phyloP scores from a whole-genome alignment of 1,284 basidiomycete genomes.

The Neonothopanus nambi region DNA sequence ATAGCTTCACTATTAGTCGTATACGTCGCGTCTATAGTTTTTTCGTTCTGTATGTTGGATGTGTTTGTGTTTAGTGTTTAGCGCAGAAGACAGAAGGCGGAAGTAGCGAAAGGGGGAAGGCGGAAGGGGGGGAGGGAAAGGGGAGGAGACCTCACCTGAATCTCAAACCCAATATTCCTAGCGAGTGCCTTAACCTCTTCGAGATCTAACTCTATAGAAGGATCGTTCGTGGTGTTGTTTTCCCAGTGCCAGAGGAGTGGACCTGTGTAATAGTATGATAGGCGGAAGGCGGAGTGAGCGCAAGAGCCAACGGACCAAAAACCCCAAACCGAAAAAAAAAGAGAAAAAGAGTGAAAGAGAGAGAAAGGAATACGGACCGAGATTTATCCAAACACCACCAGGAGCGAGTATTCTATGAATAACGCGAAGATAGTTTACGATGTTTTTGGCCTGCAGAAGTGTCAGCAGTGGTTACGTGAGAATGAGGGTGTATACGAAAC shows the following conservation, averaged over 20 bases:
- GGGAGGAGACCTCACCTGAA: slow-evolving; percentile 57
- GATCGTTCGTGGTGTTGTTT: slow-evolving; percentile 78
- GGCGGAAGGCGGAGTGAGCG: background rate
- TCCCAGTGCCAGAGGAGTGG: slow-evolving; percentile 97
- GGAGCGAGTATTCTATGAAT: slow-evolving; percentile 80
- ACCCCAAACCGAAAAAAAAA: background rate
- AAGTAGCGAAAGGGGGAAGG: background rate
- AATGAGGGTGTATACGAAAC: too few relatives aligned
- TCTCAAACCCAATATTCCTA: slow-evolving; percentile 77
- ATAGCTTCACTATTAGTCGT: slow-evolving; percentile 83
- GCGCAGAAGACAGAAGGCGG: too few relatives aligned
- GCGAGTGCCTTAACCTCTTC: slow-evolving; percentile 86
- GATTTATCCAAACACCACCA: slow-evolving; percentile 90
- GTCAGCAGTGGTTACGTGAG: too few relatives aligned
- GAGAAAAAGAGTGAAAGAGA: background rate
- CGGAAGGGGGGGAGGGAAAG: slow-evolving; percentile 3
- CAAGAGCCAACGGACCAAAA: too few relatives aligned
- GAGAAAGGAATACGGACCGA: slow-evolving; percentile 46
- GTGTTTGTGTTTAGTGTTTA: too few relatives aligned
- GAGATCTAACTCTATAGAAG: slow-evolving; percentile 86
- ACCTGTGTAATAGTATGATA: slow-evolving; percentile 42
- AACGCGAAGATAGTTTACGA: slow-evolving; percentile 86
- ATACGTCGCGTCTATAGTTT: slow-evolving; percentile 81
- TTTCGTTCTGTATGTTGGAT: slow-evolving; percentile 85
- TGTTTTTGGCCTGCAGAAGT: slow-evolving; percentile 93